A percentile compares a stretch with the other conserved stretches of the same genome.
phyloP scores from a whole-genome alignment of 768 basidiomycete species.

The Agaricus sinodeliciosus region DNA sequence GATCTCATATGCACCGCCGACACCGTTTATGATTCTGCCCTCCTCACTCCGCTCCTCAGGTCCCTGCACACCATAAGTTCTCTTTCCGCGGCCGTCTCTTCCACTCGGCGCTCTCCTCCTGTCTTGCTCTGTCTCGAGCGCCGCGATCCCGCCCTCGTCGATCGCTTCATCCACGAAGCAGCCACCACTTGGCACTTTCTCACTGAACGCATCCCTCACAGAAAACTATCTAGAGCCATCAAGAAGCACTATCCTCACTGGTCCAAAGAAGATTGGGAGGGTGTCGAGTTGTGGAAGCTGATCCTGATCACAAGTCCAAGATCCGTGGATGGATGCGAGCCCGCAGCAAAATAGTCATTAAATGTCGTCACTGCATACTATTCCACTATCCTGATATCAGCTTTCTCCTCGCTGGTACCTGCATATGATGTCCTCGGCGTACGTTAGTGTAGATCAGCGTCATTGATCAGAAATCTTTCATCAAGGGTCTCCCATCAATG shows the following conservation, averaged over 20 bases:
- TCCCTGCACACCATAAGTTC: conserved; percentile 52
- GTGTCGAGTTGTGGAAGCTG: conserved; percentile 74
- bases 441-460: conserved; percentile 2
- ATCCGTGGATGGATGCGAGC: conserved; percentile 4
- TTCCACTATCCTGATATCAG: neutral
- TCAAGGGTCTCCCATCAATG: conserved; percentile 6
- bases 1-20: conserved; percentile 81
- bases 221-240: conserved; percentile 55
- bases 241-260: conserved; percentile 52
- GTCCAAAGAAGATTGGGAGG: conserved; percentile 71
- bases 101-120: conserved; percentile 31
- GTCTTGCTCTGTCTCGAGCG: conserved; percentile 69
- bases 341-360: conserved; percentile 7
- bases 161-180: conserved; percentile 52
- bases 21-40: conserved; percentile 62
- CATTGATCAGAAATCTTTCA: conserved; percentile 3
- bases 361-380: conserved; percentile 8
- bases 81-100: conserved; percentile 23
- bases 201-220: conserved; percentile 49
- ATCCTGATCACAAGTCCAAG: conserved; percentile 18
- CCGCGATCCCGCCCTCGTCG: conserved; percentile 64
- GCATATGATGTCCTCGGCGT: conserved; percentile 9
- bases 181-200: conserved; percentile 47
- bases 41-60: conserved; percentile 64
- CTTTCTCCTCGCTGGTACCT: conserved; percentile 5